phyloP scores from a whole-genome alignment of 768 basidiomycete genomes.

The Crassisporium funariophilum region DNA sequence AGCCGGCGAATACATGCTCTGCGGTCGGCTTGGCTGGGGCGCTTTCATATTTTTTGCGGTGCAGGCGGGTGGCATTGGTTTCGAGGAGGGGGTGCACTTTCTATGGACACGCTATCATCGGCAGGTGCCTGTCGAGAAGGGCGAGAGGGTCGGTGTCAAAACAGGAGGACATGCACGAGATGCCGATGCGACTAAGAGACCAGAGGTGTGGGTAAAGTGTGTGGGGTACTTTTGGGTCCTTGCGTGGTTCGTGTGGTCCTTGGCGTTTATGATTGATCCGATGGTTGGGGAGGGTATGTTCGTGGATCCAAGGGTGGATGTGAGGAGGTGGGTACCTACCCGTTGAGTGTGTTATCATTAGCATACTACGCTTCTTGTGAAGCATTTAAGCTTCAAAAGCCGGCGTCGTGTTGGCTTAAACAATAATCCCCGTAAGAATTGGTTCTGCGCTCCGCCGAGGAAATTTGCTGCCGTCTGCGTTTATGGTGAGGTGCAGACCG shows the following conservation, averaged over 20 bases:
- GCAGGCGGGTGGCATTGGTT: constrained; percentile 34
- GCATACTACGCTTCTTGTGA: no score
- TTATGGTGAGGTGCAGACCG: no score
- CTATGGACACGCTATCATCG: constrained; percentile 1
- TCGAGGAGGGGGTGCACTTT: constrained; percentile 20
- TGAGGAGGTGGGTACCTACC: no score
- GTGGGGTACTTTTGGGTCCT: constrained; percentile 28
- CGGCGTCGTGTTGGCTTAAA: no score
- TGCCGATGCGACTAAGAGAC: not conserved
- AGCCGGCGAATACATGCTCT: constrained; percentile 35
- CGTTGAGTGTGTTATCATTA: no score
- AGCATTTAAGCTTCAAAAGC: no score
- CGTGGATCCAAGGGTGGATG: constrained; percentile 10
- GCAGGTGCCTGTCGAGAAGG: constrained; percentile 9
- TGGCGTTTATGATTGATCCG: constrained; percentile 27
- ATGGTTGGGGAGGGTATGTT: constrained; percentile 20
- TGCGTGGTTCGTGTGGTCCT: constrained; percentile 24
- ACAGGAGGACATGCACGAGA: constrained; percentile 2
- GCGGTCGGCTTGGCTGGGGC: constrained; percentile 23
- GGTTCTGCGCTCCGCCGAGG: no score
- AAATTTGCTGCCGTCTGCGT: no score
- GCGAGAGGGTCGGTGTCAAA: not conserved
- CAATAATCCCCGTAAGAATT: no score
- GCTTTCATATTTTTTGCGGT: constrained; percentile 35
- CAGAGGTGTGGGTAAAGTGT: constrained; percentile 15